Percentiles rank a stretch among this genome's conserved stretches.
These are phyloP conservation scores for Immersiporthe knoxdaviesiana DNA, from an alignment of 2,329 filamentous ascomycete species.

Conservation along the genomic window DNA sequence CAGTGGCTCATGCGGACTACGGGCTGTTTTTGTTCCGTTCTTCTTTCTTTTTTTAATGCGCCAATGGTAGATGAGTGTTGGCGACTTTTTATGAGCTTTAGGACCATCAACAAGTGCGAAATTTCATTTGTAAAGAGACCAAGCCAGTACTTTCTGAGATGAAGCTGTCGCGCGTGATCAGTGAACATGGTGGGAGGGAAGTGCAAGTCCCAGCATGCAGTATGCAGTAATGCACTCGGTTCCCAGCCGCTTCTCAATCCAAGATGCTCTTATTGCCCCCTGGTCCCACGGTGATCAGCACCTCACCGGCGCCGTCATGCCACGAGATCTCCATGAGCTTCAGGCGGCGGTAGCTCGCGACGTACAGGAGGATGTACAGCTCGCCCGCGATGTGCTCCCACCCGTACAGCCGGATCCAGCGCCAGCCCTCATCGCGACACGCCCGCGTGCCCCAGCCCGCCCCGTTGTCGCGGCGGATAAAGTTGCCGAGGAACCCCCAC, in stretches of 20 bases:
- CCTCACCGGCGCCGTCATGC: constrained; percentile 65
- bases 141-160: too few species aligned
- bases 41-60: neutral
- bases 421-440: constrained; percentile 47
- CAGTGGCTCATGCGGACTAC: constrained; percentile 10
- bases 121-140: constrained; percentile 11
- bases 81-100: constrained; percentile 13
- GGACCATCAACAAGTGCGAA: constrained; percentile 14
- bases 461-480: constrained; percentile 56
- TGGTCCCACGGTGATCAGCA: constrained; percentile 49
- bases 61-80: constrained; percentile 15
- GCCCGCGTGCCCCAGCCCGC: constrained; percentile 72
- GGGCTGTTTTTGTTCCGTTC: too few species aligned
- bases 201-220: neutral
- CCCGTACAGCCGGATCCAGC: constrained; percentile 69
- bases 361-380: constrained; percentile 74
- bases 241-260: neutral
- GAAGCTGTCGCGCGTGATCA: neutral
- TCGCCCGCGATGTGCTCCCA: constrained; percentile 77
- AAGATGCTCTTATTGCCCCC: constrained; percentile 29
- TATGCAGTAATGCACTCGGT: too few species aligned
- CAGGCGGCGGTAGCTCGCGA: constrained; percentile 68
- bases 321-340: constrained; percentile 63
- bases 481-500: constrained; percentile 66
- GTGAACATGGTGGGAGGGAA: neutral